phyloP scores from a whole-genome alignment of 768 basidiomycete genomes.

The Amanita rimosa region DNA sequence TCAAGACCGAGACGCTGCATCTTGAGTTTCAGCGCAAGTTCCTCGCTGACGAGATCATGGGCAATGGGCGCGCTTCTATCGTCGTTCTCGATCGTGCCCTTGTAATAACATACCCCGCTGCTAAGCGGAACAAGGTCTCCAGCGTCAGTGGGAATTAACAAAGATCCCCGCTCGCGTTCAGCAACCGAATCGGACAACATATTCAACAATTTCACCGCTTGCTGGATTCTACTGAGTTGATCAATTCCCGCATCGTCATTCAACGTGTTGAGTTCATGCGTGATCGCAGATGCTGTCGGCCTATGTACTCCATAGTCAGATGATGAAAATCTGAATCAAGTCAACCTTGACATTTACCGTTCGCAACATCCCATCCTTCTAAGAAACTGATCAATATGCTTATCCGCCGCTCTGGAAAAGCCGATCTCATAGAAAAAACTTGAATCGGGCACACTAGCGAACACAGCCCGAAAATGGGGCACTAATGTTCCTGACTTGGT shows the following conservation, averaged over 20 bases:
- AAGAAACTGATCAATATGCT: conserved; percentile 14
- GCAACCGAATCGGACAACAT: conserved; percentile 15
- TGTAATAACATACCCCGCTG: conserved; percentile 28
- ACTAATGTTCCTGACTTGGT: neutral
- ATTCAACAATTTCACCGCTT: conserved; percentile 19
- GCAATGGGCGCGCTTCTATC: conserved; percentile 13
- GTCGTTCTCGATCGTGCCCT: conserved; percentile 17
- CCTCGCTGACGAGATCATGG: conserved; percentile 20
- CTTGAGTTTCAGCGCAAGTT: conserved; percentile 18
- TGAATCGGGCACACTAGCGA: neutral
- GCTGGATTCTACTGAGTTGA: conserved; percentile 8
- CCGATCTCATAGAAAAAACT: conserved; percentile 17
- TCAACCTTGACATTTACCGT: conserved; percentile 15
- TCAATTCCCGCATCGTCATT: conserved; percentile 4
- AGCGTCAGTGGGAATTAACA: conserved; percentile 25
- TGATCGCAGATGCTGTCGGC: conserved; percentile 18
- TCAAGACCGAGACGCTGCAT: conserved; percentile 24
- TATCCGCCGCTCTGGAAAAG: conserved; percentile 10
- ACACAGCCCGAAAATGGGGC: conserved; percentile 1
- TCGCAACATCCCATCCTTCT: conserved; percentile 26
- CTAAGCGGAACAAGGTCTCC: conserved; percentile 16
- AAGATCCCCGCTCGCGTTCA: conserved; percentile 12
- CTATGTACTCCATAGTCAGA: conserved; percentile 12
- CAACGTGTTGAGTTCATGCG: conserved; percentile 15
- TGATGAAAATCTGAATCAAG: neutral